These are phyloP conservation scores for Meyerozyma elateridarum DNA, from an alignment of 1,139 yeast genomes.

Conservation along the genomic window DNA sequence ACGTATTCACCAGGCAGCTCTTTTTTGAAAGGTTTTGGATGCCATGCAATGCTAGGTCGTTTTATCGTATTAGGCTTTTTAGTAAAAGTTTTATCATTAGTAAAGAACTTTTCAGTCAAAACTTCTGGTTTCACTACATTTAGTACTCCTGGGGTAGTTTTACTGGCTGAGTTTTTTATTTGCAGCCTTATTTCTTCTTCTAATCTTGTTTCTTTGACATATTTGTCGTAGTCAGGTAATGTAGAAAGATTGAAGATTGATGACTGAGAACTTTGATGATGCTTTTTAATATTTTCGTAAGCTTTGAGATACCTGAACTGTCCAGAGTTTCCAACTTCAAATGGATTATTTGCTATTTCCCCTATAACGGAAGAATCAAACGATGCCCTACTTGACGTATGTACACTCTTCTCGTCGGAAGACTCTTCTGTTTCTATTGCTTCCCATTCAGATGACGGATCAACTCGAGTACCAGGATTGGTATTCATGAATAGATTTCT, in stretches of 20 bases:
- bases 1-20: too few relatives aligned
- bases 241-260: slow-evolving; percentile 33
- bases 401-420: slow-evolving; percentile 9
- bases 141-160: slow-evolving; percentile 16
- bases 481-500: slow-evolving; percentile 2
- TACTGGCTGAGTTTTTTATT: slow-evolving; percentile 10
- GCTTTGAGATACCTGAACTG: slow-evolving; percentile 27
- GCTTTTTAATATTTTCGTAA: slow-evolving; percentile 17
- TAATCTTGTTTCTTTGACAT: slow-evolving; percentile 32
- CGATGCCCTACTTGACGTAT: slow-evolving; percentile 13
- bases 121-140: slow-evolving; percentile 27
- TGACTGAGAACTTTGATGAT: slow-evolving; percentile 7
- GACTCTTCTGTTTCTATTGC: slow-evolving; percentile 8
- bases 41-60: slow-evolving; percentile 5
- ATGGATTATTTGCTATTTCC: slow-evolving; percentile 1
- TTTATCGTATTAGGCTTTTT: slow-evolving; percentile 9
- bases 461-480: neutral
- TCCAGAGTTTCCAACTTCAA: slow-evolving; percentile 14
- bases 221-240: slow-evolving; percentile 34
- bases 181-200: slow-evolving; percentile 28
- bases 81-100: slow-evolving; percentile 16
- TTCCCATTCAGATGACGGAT: neutral
- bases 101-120: slow-evolving; percentile 27
- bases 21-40: slow-evolving; percentile 7
- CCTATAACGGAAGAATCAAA: slow-evolving; percentile 24